Base-by-base conservation (phyloP, 1,284 basidiomycete genomes). In the Moniliophthora roreri region DNA sequence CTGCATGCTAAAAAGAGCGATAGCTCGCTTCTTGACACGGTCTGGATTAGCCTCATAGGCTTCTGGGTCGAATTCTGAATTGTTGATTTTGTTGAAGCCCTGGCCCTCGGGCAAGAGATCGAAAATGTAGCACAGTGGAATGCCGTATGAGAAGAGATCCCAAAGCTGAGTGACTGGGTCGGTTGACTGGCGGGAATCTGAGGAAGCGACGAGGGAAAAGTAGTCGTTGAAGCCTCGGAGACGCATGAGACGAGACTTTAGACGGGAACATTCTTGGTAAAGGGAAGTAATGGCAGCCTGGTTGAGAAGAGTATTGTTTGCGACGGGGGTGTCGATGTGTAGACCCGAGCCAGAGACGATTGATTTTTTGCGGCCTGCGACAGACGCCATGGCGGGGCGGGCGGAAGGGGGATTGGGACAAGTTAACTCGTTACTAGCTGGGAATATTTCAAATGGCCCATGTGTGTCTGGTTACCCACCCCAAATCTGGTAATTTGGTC, bases 61-160 rank as follows among this genome's bases (percentile, higher is more conserved):
- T 32, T 81, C 78, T 50, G 85, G 79, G 56, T 75, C 72, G 65
- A 77, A 78, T 60, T 84, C 77, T 5, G 88, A 91, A 66, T 85
- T 81, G 65, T 90, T 82, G 58, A 82, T 79, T 69, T 84, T 89
- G 41, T 83, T 80, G 57, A 79, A 77, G 54, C 73, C 73, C 38
- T 65, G 63, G 28, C 82, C 81, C 68, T 53, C 80, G 26, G 90
- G 89, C 54, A 96, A 85, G 65, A 89, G 85, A 74, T 99, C 97
- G 80, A 92, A 96, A 62, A 99, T 87, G 73, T 89, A 95, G 75
- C 94, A 96, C 58, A 99, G 88, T 35, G 95, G 90, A 32, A 93
- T 88, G 57, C 97, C 96, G 40, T 95, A 83, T 35, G 93, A 88
- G 72, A 99, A 91, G 66, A 91, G 86, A 66, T 95, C 92, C 87